Conservation (phyloP, 2,329 filamentous ascomycete species). For the Capronia coronata region DNA sequence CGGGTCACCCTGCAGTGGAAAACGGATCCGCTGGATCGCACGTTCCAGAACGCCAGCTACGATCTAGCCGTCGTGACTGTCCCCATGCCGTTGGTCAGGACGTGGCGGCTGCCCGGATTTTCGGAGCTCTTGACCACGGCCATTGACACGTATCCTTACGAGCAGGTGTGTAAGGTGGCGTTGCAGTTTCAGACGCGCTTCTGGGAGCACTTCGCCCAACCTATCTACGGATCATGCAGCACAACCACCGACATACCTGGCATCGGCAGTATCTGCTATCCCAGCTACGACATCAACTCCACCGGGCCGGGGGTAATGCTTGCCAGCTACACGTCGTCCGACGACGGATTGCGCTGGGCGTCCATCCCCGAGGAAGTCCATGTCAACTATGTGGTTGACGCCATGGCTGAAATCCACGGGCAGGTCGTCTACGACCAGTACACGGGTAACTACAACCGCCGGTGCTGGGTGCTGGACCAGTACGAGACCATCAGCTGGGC, state of each 20-base stretch:
- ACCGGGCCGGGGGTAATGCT: slow-evolving; percentile 58
- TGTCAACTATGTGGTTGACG: slow-evolving; percentile 56
- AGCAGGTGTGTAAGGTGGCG: slow-evolving; percentile 52
- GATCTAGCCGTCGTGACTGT: slow-evolving; percentile 62
- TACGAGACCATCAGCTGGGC: slow-evolving; percentile 59
- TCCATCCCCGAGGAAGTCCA: slow-evolving; percentile 54
- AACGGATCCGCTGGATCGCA: slow-evolving; percentile 33
- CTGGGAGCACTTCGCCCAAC: slow-evolving; percentile 49
- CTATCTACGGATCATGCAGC: slow-evolving; percentile 60
- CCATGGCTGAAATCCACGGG: slow-evolving; percentile 64
- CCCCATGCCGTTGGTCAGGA: slow-evolving; percentile 58
- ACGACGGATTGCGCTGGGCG: slow-evolving; percentile 41
- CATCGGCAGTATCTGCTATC: slow-evolving; percentile 60
- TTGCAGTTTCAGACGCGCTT: slow-evolving; percentile 62
- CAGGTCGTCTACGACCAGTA: slow-evolving; percentile 54
- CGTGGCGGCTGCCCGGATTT: slow-evolving; percentile 54
- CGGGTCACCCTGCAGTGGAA: slow-evolving; percentile 57
- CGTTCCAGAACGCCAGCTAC: slow-evolving; percentile 46
- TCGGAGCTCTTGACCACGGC: slow-evolving; percentile 46
- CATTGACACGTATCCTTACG: slow-evolving; percentile 46
- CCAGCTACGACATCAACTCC: slow-evolving; percentile 59
- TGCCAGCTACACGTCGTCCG: slow-evolving; percentile 47
- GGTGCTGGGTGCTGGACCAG: slow-evolving; percentile 60
- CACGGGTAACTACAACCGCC: slow-evolving; percentile 58
- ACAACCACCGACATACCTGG: slow-evolving; percentile 53